These are phyloP conservation scores for Pseudevernia furfuracea DNA, from an alignment of 495 filamentous ascomycete species.

Conservation along the genomic window DNA sequence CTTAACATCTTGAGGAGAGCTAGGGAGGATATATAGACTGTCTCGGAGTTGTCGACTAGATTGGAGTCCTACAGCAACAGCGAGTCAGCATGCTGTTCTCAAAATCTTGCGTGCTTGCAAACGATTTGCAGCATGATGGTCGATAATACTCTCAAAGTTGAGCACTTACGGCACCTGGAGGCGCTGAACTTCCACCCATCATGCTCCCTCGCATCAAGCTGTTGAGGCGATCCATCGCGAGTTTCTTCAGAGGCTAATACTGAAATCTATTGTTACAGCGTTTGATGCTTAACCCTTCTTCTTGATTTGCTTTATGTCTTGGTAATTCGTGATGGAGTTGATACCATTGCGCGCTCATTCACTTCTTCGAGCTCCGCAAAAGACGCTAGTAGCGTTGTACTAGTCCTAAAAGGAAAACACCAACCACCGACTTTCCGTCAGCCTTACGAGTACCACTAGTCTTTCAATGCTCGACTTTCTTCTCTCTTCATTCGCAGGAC, in stretches of 20 bases:
- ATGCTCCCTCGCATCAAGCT: conserved; percentile 72
- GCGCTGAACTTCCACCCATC: conserved; percentile 63
- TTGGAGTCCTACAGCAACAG: conserved; percentile 61
- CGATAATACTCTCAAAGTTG: background rate
- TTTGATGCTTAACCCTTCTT: background rate
- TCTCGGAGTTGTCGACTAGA: conserved; percentile 97
- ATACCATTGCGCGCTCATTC: background rate
- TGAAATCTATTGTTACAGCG: accelerated
- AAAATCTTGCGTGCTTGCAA: background rate
- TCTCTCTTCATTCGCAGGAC: background rate
- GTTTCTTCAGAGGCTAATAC: background rate
- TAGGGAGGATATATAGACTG: conserved; percentile 96
- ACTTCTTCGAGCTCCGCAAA: conserved; percentile 1
- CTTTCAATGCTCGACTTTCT: background rate
- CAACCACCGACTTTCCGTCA: conserved; percentile 2
- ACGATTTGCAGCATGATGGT: background rate
- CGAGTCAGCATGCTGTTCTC: background rate
- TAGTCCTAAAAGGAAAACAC: background rate
- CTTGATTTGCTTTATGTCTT: background rate
- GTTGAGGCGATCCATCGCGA: conserved; percentile 74
- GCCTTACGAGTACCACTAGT: conserved; percentile 1
- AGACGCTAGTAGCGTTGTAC: background rate
- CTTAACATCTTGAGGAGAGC: conserved; percentile 97
- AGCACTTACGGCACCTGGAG: conserved; percentile 67
- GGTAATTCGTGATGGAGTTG: background rate